Evolutionary conservation across 345 rosid genomes (phyloP).

Genomic region (Viola odorata): DNA sequence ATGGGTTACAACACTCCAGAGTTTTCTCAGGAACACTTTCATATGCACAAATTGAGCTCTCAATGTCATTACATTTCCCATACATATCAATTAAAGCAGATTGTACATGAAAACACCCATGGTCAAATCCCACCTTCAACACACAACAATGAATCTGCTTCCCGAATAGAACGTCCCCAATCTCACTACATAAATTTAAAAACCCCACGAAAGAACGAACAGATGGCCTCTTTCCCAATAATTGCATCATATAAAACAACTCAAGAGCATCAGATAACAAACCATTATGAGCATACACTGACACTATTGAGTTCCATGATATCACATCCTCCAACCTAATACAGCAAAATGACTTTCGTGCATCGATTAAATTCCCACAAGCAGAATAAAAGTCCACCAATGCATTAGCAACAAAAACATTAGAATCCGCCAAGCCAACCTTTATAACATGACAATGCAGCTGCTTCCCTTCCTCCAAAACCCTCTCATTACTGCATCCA

Average conservation of each 20-base stretch:
- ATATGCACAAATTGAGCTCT: constrained; percentile 41
- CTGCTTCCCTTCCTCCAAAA: constrained; percentile 58
- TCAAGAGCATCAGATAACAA: constrained; percentile 42
- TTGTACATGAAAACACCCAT: constrained; percentile 41
- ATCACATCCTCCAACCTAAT: constrained; percentile 46
- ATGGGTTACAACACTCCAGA: constrained; percentile 57
- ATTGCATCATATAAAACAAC: constrained; percentile 60
- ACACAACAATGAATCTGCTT: constrained; percentile 66
- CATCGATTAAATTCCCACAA: constrained; percentile 40
- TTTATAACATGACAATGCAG: constrained; percentile 54
- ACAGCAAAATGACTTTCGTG: constrained; percentile 43
- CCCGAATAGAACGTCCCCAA: constrained; percentile 39
- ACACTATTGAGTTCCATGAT: constrained; percentile 78
- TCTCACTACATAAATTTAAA: constrained; percentile 52
- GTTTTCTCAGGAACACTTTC: constrained; percentile 32
- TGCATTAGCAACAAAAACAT: constrained; percentile 57
- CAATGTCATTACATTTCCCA: constrained; percentile 67
- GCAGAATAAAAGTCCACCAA: constrained; percentile 72
- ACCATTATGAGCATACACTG: constrained; percentile 34
- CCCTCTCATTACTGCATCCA: constrained; percentile 41
- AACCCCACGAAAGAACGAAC: constrained; percentile 53
- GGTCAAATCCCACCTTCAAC: constrained; percentile 48
- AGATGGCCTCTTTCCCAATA: constrained; percentile 62
- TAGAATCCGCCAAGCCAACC: constrained; percentile 45
- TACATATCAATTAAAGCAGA: constrained; percentile 69